phyloP scores from a whole-genome alignment of 306 rosid species.

The Quercus ilex region DNA sequence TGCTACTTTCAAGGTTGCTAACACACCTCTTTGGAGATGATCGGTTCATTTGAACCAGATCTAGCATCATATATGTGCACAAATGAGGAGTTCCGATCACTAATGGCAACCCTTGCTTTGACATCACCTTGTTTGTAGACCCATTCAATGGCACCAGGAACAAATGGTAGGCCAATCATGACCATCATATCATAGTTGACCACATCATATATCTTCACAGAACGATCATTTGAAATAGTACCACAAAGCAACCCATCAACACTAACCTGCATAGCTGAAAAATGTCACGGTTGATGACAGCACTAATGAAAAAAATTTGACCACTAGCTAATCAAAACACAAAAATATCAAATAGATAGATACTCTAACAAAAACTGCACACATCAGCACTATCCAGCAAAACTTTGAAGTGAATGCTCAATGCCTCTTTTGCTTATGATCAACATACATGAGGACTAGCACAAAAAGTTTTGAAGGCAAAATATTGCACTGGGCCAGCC shows the following conservation, averaged over 20 bases:
- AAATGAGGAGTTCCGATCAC: slow-evolving; percentile 72
- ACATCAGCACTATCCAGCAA: not conserved
- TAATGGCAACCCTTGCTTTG: slow-evolving; percentile 81
- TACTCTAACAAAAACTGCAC: not conserved
- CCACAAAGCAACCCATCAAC: slow-evolving; percentile 93
- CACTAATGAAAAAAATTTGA: slow-evolving; percentile 13
- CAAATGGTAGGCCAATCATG: slow-evolving; percentile 75
- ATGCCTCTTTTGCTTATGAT: not conserved
- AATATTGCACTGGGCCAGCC: not conserved
- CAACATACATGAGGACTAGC: not conserved
- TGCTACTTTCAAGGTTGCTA: slow-evolving; percentile 7
- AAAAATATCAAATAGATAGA: not conserved
- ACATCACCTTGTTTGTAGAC: slow-evolving; percentile 96
- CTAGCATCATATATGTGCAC: slow-evolving; percentile 88
- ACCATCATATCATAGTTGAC: slow-evolving; percentile 99
- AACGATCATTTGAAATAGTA: slow-evolving; percentile 80
- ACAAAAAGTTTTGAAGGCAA: not conserved
- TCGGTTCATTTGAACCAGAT: slow-evolving; percentile 82
- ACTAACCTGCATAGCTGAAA: slow-evolving; percentile 90
- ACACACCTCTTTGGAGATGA: slow-evolving; percentile 76
- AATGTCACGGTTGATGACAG: slow-evolving; percentile 59
- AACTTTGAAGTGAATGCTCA: not conserved
- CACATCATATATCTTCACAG: slow-evolving; percentile 93
- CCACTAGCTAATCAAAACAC: slow-evolving; percentile 6
- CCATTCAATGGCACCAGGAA: slow-evolving; percentile 96